Conservation (phyloP, 345 rosid genomes). For the Orychophragmus violaceus region DNA sequence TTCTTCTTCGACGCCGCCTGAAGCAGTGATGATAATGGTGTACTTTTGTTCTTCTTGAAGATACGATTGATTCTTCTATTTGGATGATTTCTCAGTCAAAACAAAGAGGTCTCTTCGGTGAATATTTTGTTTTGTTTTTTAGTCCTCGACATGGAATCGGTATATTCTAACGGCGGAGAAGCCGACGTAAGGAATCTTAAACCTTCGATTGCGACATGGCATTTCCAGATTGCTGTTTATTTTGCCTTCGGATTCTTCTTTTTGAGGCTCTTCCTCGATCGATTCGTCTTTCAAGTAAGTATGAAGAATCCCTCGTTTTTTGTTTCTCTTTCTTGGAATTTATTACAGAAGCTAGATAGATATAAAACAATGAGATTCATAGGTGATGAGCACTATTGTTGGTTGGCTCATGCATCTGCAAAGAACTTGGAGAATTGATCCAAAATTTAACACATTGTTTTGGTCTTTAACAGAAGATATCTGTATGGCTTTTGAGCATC, state of each 20-base stretch:
- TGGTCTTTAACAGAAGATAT: slow-evolving; percentile 53
- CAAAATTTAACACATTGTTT: background rate
- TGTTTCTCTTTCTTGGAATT: background rate
- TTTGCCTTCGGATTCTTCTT: slow-evolving; percentile 62
- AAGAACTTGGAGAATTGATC: background rate
- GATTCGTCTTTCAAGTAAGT: slow-evolving; percentile 76
- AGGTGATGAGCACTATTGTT: background rate
- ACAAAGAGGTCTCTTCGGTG: slow-evolving; percentile 1
- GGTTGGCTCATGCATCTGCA: background rate
- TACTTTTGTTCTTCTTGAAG: background rate
- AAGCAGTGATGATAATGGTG: no score
- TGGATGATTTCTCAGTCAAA: slow-evolving; percentile 10
- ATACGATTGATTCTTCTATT: background rate
- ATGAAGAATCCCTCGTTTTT: background rate
- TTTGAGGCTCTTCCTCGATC: slow-evolving; percentile 60
- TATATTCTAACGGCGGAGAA: slow-evolving; percentile 31
- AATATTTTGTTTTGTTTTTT: background rate
- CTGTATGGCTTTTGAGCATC: slow-evolving; percentile 45
- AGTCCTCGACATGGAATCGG: slow-evolving; percentile 43
- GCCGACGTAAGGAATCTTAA: background rate
- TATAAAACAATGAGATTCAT: background rate
- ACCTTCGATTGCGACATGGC: slow-evolving; percentile 35
- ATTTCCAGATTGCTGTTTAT: slow-evolving; percentile 50
- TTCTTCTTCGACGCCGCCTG: no score
- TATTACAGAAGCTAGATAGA: no score